Evolutionary conservation across 1,139 yeast genomes (phyloP).

Genomic region (Candida pseudoviswanathii): DNA sequence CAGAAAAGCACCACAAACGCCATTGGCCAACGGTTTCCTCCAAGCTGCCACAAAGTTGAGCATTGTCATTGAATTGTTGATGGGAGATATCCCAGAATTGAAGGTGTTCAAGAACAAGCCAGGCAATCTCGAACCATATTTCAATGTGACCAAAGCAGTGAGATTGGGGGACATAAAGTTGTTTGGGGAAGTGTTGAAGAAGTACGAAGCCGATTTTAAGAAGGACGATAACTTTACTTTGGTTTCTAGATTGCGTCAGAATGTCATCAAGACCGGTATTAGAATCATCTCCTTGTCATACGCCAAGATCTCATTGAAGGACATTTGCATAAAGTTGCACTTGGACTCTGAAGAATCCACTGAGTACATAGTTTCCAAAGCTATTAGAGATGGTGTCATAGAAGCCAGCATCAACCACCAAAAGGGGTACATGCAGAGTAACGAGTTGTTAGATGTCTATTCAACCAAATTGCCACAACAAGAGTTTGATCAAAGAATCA

Average conservation of each 20-base stretch:
- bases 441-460: constrained; percentile 83
- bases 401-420: constrained; percentile 94
- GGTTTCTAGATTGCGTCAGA: constrained; percentile 89
- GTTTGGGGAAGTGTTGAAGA: constrained; percentile 72
- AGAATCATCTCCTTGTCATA: constrained; percentile 91
- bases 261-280: constrained; percentile 97
- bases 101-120: constrained; percentile 73
- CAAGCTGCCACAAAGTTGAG: constrained; percentile 89
- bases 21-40: constrained; percentile 80
- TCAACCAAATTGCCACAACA: constrained; percentile 85
- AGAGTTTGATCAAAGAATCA: constrained; percentile 90
- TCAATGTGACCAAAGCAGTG: constrained; percentile 88
- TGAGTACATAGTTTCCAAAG: constrained; percentile 94
- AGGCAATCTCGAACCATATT: constrained; percentile 68
- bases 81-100: constrained; percentile 98
- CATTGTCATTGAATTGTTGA: constrained; percentile 84
- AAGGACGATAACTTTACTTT: constrained; percentile 83
- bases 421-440: constrained; percentile 88
- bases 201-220: constrained; percentile 63
- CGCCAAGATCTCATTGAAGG: constrained; percentile 87
- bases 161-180: constrained; percentile 85
- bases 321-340: constrained; percentile 84
- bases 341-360: constrained; percentile 95
- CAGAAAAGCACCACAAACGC: constrained; percentile 95
- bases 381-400: constrained; percentile 96